Conservation (phyloP, 805 yeast species). For the Myxozyma melibiosi region DNA sequence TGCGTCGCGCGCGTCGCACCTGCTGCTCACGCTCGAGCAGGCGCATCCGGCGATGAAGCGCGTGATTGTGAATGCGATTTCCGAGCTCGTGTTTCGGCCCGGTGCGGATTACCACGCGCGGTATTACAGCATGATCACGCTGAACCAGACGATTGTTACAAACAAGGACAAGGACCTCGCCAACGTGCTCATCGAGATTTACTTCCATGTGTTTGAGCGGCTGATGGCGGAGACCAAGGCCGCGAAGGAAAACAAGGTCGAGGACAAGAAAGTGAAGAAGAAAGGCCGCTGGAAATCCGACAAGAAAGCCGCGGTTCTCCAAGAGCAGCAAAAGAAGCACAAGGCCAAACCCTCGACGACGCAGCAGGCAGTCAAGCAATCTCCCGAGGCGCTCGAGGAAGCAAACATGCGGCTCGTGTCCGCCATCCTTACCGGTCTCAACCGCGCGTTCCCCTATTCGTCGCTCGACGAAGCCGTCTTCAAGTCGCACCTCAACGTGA, state of each 20-base stretch:
- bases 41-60: slow-evolving; percentile 95
- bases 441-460: slow-evolving; percentile 94
- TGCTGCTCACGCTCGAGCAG: slow-evolving; percentile 76
- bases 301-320: slow-evolving; percentile 26
- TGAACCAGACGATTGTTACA: slow-evolving; percentile 89
- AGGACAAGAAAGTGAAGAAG: slow-evolving; percentile 54
- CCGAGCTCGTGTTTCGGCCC: slow-evolving; percentile 75
- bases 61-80: slow-evolving; percentile 73
- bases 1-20: slow-evolving; percentile 82
- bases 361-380: slow-evolving; percentile 15
- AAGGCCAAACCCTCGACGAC: slow-evolving; percentile 30
- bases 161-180: slow-evolving; percentile 78
- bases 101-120: slow-evolving; percentile 79
- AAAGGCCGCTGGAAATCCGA: slow-evolving; percentile 65
- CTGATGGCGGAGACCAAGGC: slow-evolving; percentile 69
- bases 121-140: slow-evolving; percentile 82
- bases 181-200: slow-evolving; percentile 77
- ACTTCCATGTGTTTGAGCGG: slow-evolving; percentile 84
- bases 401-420: slow-evolving; percentile 82
- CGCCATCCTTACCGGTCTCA: slow-evolving; percentile 90
- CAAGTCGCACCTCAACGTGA: slow-evolving; percentile 74
- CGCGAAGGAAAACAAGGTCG: slow-evolving; percentile 44
- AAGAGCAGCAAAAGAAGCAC: slow-evolving; percentile 7
- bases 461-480: slow-evolving; percentile 65
- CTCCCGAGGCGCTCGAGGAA: slow-evolving; percentile 54